Percentiles rank a stretch among this genome's conserved stretches.
These are phyloP conservation scores for Daldinia caldariorum DNA, from an alignment of 495 filamentous ascomycete genomes.

Conservation along the genomic window DNA sequence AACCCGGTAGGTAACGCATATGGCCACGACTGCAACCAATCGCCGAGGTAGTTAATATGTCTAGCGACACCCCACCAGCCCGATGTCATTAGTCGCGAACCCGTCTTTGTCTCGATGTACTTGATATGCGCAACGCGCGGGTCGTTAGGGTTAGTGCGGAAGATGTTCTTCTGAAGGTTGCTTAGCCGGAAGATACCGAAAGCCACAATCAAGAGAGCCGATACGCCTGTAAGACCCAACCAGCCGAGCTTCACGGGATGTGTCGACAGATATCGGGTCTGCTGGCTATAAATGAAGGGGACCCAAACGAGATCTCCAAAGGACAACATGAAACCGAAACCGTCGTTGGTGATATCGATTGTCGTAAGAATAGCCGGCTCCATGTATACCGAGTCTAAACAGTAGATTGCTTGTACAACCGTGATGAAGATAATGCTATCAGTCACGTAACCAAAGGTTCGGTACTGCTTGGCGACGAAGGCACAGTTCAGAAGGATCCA, in stretches of 20 bases:
- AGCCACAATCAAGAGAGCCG: constrained; percentile 71
- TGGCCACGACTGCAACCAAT: constrained; percentile 94
- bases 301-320: constrained; percentile 96
- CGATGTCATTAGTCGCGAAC: constrained; percentile 80
- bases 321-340: constrained; percentile 95
- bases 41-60: constrained; percentile 98
- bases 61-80: constrained; percentile 96
- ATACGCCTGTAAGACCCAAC: constrained; percentile 67
- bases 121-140: constrained; percentile 81
- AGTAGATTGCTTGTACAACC: constrained; percentile 81
- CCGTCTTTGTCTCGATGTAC: constrained; percentile 86
- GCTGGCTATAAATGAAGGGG: constrained; percentile 87
- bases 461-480: constrained; percentile 89
- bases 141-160: constrained; percentile 88
- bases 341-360: constrained; percentile 94
- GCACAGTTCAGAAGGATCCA: constrained; percentile 90
- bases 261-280: constrained; percentile 85
- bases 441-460: constrained; percentile 79
- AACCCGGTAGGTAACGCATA: constrained; percentile 91
- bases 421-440: constrained; percentile 89
- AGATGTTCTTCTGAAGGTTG: constrained; percentile 94
- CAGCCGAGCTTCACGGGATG: constrained; percentile 82
- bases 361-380: constrained; percentile 93
- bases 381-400: constrained; percentile 87
- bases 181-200: constrained; percentile 91